phyloP scores from a whole-genome alignment of 495 filamentous ascomycete species.

The Lophiostoma macrostomum region DNA sequence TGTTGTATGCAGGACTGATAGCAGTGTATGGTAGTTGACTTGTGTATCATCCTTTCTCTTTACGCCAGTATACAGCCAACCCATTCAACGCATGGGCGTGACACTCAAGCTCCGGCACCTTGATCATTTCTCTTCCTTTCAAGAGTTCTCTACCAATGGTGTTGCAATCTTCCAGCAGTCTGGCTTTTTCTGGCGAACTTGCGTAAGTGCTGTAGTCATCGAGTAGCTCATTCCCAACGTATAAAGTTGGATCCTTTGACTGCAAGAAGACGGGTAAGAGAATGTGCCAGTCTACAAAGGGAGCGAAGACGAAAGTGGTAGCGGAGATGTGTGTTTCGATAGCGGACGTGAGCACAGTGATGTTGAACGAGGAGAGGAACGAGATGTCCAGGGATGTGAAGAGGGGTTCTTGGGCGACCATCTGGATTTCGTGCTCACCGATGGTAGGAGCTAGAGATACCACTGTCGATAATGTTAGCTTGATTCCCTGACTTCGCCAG shows the following conservation, averaged over 20 bases:
- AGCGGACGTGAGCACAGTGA: not conserved
- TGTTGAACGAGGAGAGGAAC: conserved; percentile 15
- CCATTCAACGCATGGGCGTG: conserved; percentile 21
- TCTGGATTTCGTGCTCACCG: not conserved
- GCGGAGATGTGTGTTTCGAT: conserved; percentile 9
- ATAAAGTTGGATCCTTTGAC: conserved; percentile 21
- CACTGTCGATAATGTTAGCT: not conserved
- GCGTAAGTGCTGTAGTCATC: conserved; percentile 15
- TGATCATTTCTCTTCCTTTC: not conserved
- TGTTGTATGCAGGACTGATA: no score
- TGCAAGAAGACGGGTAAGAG: conserved; percentile 22
- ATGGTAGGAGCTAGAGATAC: not conserved
- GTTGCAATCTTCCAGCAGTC: not conserved
- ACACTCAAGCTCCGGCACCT: conserved; percentile 11
- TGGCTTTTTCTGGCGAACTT: conserved; percentile 2
- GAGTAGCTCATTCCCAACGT: conserved; percentile 27
- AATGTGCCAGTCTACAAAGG: conserved; percentile 28
- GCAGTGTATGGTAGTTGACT: no score
- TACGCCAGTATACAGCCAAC: conserved; percentile 7
- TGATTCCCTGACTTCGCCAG: no score
- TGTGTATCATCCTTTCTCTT: not conserved
- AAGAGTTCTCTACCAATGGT: conserved; percentile 4
- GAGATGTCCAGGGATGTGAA: conserved; percentile 22
- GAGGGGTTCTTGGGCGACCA: conserved; percentile 28
- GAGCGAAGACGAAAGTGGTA: conserved; percentile 23